Conservation (phyloP, 345 rosid genomes). For the Camelina neglecta region DNA sequence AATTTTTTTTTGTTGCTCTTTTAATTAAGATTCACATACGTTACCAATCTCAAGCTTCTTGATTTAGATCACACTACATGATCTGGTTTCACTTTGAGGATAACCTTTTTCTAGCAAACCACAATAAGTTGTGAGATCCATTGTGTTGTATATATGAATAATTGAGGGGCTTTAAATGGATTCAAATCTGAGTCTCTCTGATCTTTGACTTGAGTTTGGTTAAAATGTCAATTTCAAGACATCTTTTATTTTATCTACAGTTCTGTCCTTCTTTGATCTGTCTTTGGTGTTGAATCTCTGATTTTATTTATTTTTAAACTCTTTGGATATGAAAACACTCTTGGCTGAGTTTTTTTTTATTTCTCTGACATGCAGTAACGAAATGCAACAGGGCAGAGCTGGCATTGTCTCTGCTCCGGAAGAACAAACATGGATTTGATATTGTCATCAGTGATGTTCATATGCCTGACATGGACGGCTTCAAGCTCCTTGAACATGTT, state of each 20-base stretch:
- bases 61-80: constrained; percentile 30
- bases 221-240: constrained; percentile 23
- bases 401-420: constrained; percentile 65
- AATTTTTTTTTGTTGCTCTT: constrained; percentile 16
- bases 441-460: constrained; percentile 89
- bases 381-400: constrained; percentile 83
- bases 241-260: neutral
- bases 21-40: constrained; percentile 22
- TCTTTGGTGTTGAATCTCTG: constrained; percentile 3
- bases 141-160: neutral
- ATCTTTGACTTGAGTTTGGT: constrained; percentile 36
- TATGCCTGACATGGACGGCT: constrained; percentile 95
- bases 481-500: constrained; percentile 76
- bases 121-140: constrained; percentile 17
- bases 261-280: constrained; percentile 26
- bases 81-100: neutral
- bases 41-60: neutral
- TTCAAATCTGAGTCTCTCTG: constrained; percentile 36
- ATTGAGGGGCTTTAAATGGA: neutral
- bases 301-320: neutral
- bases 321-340: neutral
- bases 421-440: constrained; percentile 62
- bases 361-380: constrained; percentile 61
- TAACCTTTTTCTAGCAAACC: neutral
- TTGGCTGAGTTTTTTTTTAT: neutral